Conservation (phyloP, 495 filamentous ascomycete species). For the Penicillium paradoxum region DNA sequence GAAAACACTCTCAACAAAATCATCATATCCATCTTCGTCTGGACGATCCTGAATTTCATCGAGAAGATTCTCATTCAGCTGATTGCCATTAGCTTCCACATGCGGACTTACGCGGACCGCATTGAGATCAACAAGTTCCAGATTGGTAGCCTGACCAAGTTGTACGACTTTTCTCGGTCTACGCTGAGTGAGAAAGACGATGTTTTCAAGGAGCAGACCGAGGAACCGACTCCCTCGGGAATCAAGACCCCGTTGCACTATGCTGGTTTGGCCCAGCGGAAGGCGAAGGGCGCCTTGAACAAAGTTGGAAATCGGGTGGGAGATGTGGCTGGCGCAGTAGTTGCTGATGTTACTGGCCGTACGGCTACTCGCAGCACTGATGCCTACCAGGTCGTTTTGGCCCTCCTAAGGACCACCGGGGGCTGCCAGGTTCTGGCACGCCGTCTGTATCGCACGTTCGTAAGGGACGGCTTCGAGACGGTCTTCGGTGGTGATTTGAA, state of each 20-base stretch:
- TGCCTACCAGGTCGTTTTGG: slow-evolving; percentile 74
- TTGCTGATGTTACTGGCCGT: slow-evolving; percentile 90
- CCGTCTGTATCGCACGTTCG: slow-evolving; percentile 88
- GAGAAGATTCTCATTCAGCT: slow-evolving; percentile 95
- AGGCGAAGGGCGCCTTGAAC: slow-evolving; percentile 65
- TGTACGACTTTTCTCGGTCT: slow-evolving; percentile 76
- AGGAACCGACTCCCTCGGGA: slow-evolving; percentile 43
- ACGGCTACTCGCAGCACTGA: slow-evolving; percentile 69
- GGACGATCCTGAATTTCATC: slow-evolving; percentile 72
- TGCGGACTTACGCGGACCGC: slow-evolving; percentile 83
- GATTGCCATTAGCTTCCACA: slow-evolving; percentile 90
- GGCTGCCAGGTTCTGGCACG: slow-evolving; percentile 86
- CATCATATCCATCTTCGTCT: slow-evolving; percentile 76
- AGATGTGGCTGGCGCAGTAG: slow-evolving; percentile 82
- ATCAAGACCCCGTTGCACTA: slow-evolving; percentile 66
- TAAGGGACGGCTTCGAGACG: slow-evolving; percentile 65
- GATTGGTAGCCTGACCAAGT: slow-evolving; percentile 70
- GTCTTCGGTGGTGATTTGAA: slow-evolving; percentile 72
- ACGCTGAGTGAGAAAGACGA: slow-evolving; percentile 69
- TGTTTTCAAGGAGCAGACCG: slow-evolving; percentile 55
- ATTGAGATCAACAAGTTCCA: slow-evolving; percentile 93
- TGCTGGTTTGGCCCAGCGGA: slow-evolving; percentile 59
- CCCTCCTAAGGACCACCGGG: slow-evolving; percentile 63
- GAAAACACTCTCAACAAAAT: slow-evolving; percentile 79
- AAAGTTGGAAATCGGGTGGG: slow-evolving; percentile 82